Percentiles rank a stretch among this genome's conserved stretches.
These are phyloP conservation scores for Trichoderma sp. DNA, from an alignment of 2,329 filamentous ascomycete genomes.

Conservation along the genomic window DNA sequence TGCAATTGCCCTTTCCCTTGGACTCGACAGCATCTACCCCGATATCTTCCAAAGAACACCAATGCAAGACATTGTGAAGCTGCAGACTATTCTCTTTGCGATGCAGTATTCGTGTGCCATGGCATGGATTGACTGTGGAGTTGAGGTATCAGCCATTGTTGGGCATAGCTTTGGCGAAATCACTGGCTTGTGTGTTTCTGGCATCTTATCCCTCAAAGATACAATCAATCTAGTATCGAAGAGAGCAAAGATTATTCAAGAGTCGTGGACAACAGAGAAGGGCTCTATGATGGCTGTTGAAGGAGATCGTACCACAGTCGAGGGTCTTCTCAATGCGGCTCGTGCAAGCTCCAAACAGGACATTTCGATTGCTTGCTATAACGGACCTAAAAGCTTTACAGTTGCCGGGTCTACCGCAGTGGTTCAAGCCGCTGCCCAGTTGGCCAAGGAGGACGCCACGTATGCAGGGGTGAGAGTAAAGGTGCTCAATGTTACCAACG, in stretches of 20 bases:
- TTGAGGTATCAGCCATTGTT: slow-evolving; percentile 27
- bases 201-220: background rate
- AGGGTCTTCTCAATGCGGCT: background rate
- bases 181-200: background rate
- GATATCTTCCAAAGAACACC: slow-evolving; percentile 34
- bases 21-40: slow-evolving; percentile 33
- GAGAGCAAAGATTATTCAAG: background rate
- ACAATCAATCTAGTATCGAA: background rate
- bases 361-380: slow-evolving; percentile 48
- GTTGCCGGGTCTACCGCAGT: slow-evolving; percentile 40
- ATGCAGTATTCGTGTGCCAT: slow-evolving; percentile 40
- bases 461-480: slow-evolving; percentile 34
- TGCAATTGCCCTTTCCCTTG: slow-evolving; percentile 16
- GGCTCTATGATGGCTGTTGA: background rate
- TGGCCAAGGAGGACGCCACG: background rate
- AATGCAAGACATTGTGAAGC: slow-evolving; percentile 28
- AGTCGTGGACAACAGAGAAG: background rate
- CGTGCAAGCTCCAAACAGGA: slow-evolving; percentile 29
- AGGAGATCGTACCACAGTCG: background rate
- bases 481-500: slow-evolving; percentile 47
- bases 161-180: slow-evolving; percentile 35
- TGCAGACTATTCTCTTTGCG: slow-evolving; percentile 45
- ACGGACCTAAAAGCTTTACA: slow-evolving; percentile 45
- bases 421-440: slow-evolving; percentile 33
- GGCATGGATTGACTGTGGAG: slow-evolving; percentile 41